phyloP scores from a whole-genome alignment of 2,329 filamentous ascomycete genomes.

The Epicoccum nigrum region DNA sequence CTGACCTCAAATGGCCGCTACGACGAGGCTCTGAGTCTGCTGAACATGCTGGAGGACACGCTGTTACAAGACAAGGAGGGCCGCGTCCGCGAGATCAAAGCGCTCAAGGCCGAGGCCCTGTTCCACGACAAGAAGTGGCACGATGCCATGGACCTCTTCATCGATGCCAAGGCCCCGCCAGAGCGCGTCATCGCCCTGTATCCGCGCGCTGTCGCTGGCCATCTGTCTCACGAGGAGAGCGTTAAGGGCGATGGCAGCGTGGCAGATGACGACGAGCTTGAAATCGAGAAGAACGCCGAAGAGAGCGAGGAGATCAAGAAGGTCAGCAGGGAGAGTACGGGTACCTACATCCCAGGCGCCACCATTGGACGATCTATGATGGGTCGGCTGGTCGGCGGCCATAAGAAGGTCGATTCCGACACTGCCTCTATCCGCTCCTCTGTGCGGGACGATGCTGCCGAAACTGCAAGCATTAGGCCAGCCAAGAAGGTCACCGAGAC shows the following conservation, averaged over 20 bases:
- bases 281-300: slow-evolving; percentile 25
- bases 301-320: slow-evolving; percentile 31
- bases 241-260: slow-evolving; percentile 54
- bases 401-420: slow-evolving; percentile 57
- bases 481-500: slow-evolving; percentile 53
- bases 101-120: slow-evolving; percentile 84
- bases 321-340: slow-evolving; percentile 24
- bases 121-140: slow-evolving; percentile 85
- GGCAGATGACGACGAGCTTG: slow-evolving; percentile 35
- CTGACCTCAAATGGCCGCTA: slow-evolving; percentile 75
- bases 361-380: slow-evolving; percentile 52
- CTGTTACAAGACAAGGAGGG: slow-evolving; percentile 81
- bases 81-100: slow-evolving; percentile 83
- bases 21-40: slow-evolving; percentile 89
- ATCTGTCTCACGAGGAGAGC: slow-evolving; percentile 69
- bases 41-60: slow-evolving; percentile 91
- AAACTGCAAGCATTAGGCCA: slow-evolving; percentile 59
- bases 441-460: slow-evolving; percentile 61
- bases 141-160: slow-evolving; percentile 88
- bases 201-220: slow-evolving; percentile 81
- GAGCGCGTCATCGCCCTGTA: slow-evolving; percentile 86
- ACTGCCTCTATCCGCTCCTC: slow-evolving; percentile 65
- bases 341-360: slow-evolving; percentile 25
- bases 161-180: slow-evolving; percentile 86
- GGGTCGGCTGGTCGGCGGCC: slow-evolving; percentile 54